Evolutionary conservation across 2,329 filamentous ascomycete genomes (phyloP).

Genomic region (Fusarium sp.): DNA sequence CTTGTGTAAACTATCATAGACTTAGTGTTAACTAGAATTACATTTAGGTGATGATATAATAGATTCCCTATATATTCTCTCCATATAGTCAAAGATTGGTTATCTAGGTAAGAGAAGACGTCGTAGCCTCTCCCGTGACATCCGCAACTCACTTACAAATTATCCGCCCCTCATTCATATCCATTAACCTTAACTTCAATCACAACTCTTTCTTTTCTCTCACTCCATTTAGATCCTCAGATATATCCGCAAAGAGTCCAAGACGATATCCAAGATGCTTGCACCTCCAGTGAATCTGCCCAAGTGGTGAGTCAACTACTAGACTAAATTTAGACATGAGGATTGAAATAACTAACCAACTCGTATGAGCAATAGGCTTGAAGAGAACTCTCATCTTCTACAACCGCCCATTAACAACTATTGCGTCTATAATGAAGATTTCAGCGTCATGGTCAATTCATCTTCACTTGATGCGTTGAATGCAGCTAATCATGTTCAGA

Average conservation of each 20-base stretch:
- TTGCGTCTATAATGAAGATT: conserved; percentile 88
- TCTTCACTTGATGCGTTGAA: not conserved
- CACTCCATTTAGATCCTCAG: not conserved
- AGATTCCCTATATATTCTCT: not conserved
- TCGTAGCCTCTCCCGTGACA: conserved; percentile 23
- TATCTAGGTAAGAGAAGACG: not conserved
- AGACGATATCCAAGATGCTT: conserved; percentile 55
- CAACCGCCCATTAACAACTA: conserved; percentile 97
- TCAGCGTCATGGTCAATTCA: conserved; percentile 78
- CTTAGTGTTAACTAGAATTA: not conserved
- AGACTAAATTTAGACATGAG: not conserved
- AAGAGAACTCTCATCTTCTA: conserved; percentile 90
- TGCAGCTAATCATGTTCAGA: conserved; percentile 56
- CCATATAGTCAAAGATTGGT: not conserved
- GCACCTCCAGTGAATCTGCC: conserved; percentile 65
- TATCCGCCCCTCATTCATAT: conserved; percentile 21
- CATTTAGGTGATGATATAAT: not conserved
- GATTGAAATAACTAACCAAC: conserved; percentile 17
- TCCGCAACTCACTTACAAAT: conserved; percentile 30
- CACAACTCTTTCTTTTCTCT: no score
- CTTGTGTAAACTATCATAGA: not conserved
- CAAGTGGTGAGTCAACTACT: conserved; percentile 61
- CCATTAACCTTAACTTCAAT: conserved; percentile 3
- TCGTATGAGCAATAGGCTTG: conserved; percentile 70
- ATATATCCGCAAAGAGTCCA: not conserved